These are phyloP conservation scores for Microdochium bolleyi DNA, from an alignment of 2,329 filamentous ascomycete species.

Conservation along the genomic window DNA sequence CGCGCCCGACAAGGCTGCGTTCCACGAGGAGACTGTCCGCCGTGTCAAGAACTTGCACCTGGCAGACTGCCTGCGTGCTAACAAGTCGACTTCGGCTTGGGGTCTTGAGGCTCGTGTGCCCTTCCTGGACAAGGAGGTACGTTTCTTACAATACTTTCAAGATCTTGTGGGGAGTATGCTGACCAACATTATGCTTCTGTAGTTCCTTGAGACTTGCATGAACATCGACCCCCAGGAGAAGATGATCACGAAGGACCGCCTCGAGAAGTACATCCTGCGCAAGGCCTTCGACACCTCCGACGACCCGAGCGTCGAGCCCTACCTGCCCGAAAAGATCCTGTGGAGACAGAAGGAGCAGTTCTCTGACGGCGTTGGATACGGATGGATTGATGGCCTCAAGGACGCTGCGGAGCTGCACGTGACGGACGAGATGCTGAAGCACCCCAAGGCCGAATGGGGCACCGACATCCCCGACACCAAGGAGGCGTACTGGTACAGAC, in stretches of 20 bases:
- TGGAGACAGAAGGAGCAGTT: constrained; percentile 99
- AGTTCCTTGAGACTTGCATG: constrained; percentile 91
- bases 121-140: constrained; percentile 86
- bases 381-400: constrained; percentile 97
- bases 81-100: constrained; percentile 99
- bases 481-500: constrained; percentile 95
- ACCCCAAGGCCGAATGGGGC: constrained; percentile 96
- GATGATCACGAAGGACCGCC: constrained; percentile 82
- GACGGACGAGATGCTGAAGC: constrained; percentile 96
- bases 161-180: constrained; percentile 7
- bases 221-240: constrained; percentile 91
- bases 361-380: constrained; percentile 95
- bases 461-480: constrained; percentile 89
- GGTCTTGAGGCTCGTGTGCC: constrained; percentile 95
- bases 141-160: constrained; percentile 8
- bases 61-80: constrained; percentile 92
- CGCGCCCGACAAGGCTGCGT: constrained; percentile 82
- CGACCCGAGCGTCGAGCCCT: constrained; percentile 72
- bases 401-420: constrained; percentile 85
- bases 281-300: constrained; percentile 95
- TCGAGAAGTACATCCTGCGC: constrained; percentile 97
- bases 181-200: not conserved
- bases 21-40: constrained; percentile 91
- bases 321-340: constrained; percentile 92
- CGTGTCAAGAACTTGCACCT: constrained; percentile 95